Evolutionary conservation across 495 filamentous ascomycete genomes (phyloP), one percentile per base, ranked within the genome.

Genomic region (Entonaema liquescens): DNA sequence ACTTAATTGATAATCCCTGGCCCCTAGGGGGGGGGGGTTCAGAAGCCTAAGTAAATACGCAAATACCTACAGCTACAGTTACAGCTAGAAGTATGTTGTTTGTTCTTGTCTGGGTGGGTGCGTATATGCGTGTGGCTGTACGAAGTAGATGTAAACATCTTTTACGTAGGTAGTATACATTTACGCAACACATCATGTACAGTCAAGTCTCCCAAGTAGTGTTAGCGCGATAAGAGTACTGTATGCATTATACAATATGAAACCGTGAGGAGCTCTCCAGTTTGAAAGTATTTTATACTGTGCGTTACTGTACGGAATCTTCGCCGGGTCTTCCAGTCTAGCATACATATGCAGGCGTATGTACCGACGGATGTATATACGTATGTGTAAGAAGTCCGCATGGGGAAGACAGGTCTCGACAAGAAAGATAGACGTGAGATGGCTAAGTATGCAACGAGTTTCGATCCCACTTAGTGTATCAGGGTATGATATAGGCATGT

Each of bases 91-190:
- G 38, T 40, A 40, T 40, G 38, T 40, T 40, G 38, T 40, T 21
- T 25, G 47, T 65, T 69, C 60, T 69, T 65, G 68, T 66, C 62
- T 60, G 71, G 59, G 67, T 73, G 61, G 42, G 59, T 74, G 67
- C 55, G 63, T 72, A 17, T 50, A 26, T 69, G 49, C 6, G 49
- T 63, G 62, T 72, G 69, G 63, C 63, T 72, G 68, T 71, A 42
- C 11, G 4, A 42, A 42, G n/a, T n/a, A n/a, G n/a, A 28, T 52
- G 49, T 52, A 52, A 28, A 28, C 25, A 52, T 52, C 49, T 28
- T 6, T 28, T 26, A 35, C n/a, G 15, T 55, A 55, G 4, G 52
- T 29, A 53, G 52, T 35, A 55, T 33, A 54, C 50, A n/a, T 25
- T 50, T 50, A 21, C 44, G 8, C 17, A 11, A 50, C 17, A 50